phyloP scores from a whole-genome alignment of 2,329 filamentous ascomycete genomes.

The Mycosphaerella arachidis region DNA sequence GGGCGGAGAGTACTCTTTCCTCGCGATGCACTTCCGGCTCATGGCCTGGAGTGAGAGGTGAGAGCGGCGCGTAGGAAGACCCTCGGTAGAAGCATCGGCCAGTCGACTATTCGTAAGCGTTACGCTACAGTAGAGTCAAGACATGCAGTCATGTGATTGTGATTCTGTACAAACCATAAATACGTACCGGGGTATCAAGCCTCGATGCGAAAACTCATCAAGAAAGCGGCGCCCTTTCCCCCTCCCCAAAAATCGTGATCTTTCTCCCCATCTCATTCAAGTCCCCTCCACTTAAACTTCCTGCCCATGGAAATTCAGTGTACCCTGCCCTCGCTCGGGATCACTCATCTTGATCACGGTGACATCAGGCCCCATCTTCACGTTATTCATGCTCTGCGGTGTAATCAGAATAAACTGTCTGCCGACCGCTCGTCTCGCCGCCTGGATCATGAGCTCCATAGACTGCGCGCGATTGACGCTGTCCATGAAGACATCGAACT shows the following conservation, averaged over 20 bases:
- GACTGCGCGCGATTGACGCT: slow-evolving; percentile 89
- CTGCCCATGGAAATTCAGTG: background rate
- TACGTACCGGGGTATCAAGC: background rate
- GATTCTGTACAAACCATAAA: background rate
- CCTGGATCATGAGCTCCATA: slow-evolving; percentile 87
- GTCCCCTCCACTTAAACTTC: background rate
- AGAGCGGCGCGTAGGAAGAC: too few relatives aligned
- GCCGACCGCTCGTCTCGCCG: slow-evolving; percentile 79
- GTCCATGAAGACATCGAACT: slow-evolving; percentile 99
- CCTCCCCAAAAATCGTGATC: too few relatives aligned
- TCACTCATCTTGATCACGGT: slow-evolving; percentile 60
- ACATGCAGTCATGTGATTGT: too few relatives aligned
- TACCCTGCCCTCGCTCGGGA: slow-evolving; percentile 21
- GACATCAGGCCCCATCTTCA: slow-evolving; percentile 63
- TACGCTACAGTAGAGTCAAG: too few relatives aligned
- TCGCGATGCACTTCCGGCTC: too few relatives aligned
- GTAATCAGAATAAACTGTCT: slow-evolving; percentile 96
- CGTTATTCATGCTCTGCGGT: slow-evolving; percentile 69
- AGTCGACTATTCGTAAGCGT: too few relatives aligned
- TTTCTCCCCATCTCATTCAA: background rate
- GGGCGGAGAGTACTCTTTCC: too few relatives aligned
- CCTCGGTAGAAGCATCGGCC: too few relatives aligned
- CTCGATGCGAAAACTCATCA: background rate
- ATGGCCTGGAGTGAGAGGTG: too few relatives aligned
- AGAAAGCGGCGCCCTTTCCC: background rate